Evolutionary conservation across 2,329 filamentous ascomycete species (phyloP).

Genomic region (Endoconidiophora polonica): DNA sequence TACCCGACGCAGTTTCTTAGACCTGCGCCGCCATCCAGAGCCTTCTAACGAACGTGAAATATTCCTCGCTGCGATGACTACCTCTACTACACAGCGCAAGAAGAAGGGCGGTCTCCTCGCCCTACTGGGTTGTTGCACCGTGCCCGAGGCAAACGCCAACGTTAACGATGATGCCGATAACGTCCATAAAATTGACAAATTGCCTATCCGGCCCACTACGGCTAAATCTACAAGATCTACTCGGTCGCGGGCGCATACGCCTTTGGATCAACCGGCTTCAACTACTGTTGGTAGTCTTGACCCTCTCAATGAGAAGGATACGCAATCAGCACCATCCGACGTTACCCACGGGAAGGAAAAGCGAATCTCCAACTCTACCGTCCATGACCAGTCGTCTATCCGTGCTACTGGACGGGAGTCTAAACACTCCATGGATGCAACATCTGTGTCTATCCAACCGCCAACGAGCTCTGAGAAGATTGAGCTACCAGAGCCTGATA

Average conservation of each 20-base stretch:
- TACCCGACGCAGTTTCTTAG: slow-evolving; percentile 11
- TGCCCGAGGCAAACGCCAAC: slow-evolving; percentile 41
- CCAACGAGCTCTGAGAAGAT: slow-evolving; percentile 26
- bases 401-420: slow-evolving; percentile 28
- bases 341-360: slow-evolving; percentile 26
- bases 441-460: slow-evolving; percentile 18
- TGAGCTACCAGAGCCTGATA: slow-evolving; percentile 37
- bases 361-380: slow-evolving; percentile 29
- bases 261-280: slow-evolving; percentile 27
- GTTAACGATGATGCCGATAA: slow-evolving; percentile 36
- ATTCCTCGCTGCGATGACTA: slow-evolving; percentile 15
- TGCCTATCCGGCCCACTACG: slow-evolving; percentile 37
- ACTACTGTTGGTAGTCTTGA: slow-evolving; percentile 21
- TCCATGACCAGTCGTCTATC: slow-evolving; percentile 29
- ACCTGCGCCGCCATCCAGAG: slow-evolving; percentile 10
- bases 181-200: slow-evolving; percentile 40
- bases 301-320: slow-evolving; percentile 31
- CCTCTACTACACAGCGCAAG: slow-evolving; percentile 32
- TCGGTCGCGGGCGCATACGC: slow-evolving; percentile 28
- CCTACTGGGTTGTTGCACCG: slow-evolving; percentile 50
- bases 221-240: slow-evolving; percentile 26
- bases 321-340: slow-evolving; percentile 19
- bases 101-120: slow-evolving; percentile 37
- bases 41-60: slow-evolving; percentile 11
- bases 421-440: slow-evolving; percentile 25